Base-by-base conservation (phyloP, 2,329 filamentous ascomycete species). In the Penicillium sp. region DNA sequence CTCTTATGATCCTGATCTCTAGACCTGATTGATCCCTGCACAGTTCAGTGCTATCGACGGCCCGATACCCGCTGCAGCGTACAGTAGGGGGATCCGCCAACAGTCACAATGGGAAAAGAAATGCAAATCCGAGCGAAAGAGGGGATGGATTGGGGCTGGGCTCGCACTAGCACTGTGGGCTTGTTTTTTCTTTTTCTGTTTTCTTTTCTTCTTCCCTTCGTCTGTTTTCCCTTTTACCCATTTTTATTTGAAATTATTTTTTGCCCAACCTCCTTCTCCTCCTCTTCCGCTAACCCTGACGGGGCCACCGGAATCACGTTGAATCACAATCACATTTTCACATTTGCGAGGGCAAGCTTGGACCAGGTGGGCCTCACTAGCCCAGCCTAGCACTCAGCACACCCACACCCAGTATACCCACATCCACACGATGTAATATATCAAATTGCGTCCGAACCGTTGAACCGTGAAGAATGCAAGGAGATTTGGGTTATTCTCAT, bases 21-120 rank as follows among this genome's bases (percentile, higher is more conserved):
- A 32, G 13, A 5, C 5, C 8, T 15, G 12, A 4, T 10, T 10
- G 52, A 62, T 61, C 59, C 61, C 61, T 63, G 61, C 57, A 55
- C 58, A 58, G 57, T 50, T 60, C 58, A n/a, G n/a, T n/a, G 53
- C 58, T 62, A 63, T 63, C 61, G 61, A 62, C 59, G 59, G 59
- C 54, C 59, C 61, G 61, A 63, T 62, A 63, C 59, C 61, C 59
- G 59, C 59, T 58, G 61, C 60, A 60, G 48, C 55, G 20, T 61
- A 61, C 55, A 61, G 60, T 56, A 58, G 56, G 53, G 51, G 48
- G 48, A 46, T 54, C 51, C 54, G 54, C 54, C 43, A n/a, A n/a
- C n/a, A 8, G 15, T 46, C 42, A 37, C 34, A 37, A 37, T 23
- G 34, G 34, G 30, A 46, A 33, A 23, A 21, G 21, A 46, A 24